Percentiles rank a stretch among this genome's conserved stretches.
These are phyloP conservation scores for Ceratobasidium sp. DNA, from an alignment of 1,284 basidiomycete genomes.

Conservation along the genomic window DNA sequence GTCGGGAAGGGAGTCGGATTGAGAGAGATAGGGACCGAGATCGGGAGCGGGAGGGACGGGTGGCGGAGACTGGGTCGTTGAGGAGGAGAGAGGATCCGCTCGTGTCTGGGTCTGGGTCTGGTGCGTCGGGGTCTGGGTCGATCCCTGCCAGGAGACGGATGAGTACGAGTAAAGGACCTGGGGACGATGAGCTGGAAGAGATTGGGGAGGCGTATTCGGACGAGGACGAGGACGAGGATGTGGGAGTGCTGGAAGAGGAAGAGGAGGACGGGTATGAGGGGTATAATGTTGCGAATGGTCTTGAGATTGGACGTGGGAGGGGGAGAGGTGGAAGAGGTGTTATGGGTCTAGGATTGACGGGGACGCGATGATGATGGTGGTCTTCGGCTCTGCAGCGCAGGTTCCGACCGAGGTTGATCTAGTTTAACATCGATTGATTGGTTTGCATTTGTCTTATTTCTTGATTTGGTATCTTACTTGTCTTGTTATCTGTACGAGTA, in stretches of 20 bases:
- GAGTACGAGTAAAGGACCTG: slow-evolving; percentile 11
- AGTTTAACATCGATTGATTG: too few species aligned
- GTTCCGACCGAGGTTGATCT: too few species aligned
- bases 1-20: slow-evolving; percentile 5
- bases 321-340: not conserved
- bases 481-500: too few species aligned
- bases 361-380: not conserved
- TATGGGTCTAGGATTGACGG: slow-evolving; percentile 15
- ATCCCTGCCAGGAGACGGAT: too few species aligned
- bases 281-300: not conserved
- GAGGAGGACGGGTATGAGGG: slow-evolving; percentile 17
- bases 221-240: slow-evolving; percentile 59
- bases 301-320: slow-evolving; percentile 20
- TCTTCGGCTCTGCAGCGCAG: not conserved
- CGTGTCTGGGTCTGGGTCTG: slow-evolving; percentile 67
- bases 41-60: slow-evolving; percentile 63
- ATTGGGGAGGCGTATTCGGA: slow-evolving; percentile 39
- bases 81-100: slow-evolving; percentile 46
- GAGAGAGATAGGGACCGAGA: slow-evolving; percentile 48
- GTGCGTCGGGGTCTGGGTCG: slow-evolving; percentile 47
- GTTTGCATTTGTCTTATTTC: too few species aligned
- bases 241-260: not conserved
- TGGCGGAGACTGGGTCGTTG: slow-evolving; percentile 68
- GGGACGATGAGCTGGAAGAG: slow-evolving; percentile 59
- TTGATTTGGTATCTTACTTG: too few species aligned